Base-by-base conservation (phyloP, 2,329 filamentous ascomycete genomes). In the Trichoderma brevicompactum region DNA sequence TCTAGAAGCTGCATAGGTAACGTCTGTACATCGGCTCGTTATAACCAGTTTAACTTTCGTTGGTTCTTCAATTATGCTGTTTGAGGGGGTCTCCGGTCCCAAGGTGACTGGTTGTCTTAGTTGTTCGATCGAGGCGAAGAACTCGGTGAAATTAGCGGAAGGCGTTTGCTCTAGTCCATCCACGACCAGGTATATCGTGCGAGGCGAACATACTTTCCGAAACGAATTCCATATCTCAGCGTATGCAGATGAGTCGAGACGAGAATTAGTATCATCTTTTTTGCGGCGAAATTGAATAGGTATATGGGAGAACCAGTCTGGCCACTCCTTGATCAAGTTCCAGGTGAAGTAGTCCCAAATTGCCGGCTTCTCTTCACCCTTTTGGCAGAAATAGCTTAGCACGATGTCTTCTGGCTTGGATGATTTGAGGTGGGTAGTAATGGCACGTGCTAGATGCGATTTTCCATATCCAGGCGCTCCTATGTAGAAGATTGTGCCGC, bases 81-180 rank as follows among this genome's bases (percentile, higher is more conserved):
- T 41, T 0, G 38, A 41, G 3, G 32, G 44, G 5, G 40, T 44
- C 5, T 56, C 65, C 8, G 40, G 38, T 12, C 40, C 52, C 13
- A 44, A 5, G 1, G 19, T 9, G 15, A 64, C 36, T n/a, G 52
- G 65, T 23, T 56, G 63, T 61, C 65, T 58, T 41, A 67, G 12
- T 7, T 61, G 53, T n/a, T 60, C 65, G 17, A 67, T 8, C 9
- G 28, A 38, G 23, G 50, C 17, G 12, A 66, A 64, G n/a, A 70
- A 28, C 4, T 38, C 15, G 7, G 54, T 28, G 49, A 43, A n/a
- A 19, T 64, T 43, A 3, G 38, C 28, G 1, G 40, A 28, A 13
- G 67, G 68, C 15, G 67, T 68, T n/a, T 70, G 65, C 2, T 72
- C 66, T 10, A 72, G 41, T 2, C 71, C 71, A 53, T 73, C 71